A percentile compares a stretch with the other conserved stretches of the same genome.
Conservation (phyloP, 768 basidiomycete genomes). For the Candolleomyces eurysporus region DNA sequence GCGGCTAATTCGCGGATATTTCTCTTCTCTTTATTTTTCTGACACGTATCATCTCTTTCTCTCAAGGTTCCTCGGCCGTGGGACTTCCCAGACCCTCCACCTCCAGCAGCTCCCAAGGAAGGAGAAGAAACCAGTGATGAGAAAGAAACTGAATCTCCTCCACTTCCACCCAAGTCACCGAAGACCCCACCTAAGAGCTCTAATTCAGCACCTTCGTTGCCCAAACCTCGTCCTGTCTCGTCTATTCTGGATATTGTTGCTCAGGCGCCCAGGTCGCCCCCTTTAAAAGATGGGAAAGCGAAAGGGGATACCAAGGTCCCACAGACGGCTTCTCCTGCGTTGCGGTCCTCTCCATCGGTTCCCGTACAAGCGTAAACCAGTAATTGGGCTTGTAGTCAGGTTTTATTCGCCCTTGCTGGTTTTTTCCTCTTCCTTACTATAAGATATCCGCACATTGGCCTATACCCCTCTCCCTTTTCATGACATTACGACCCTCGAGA, state of each 20-base stretch:
- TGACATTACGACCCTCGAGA: no score
- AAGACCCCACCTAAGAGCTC: neutral
- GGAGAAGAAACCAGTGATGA: neutral
- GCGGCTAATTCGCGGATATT: neutral
- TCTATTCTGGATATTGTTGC: conserved; percentile 10
- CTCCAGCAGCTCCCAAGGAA: conserved; percentile 17
- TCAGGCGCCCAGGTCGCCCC: neutral
- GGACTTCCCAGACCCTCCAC: conserved; percentile 57
- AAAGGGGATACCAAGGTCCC: neutral
- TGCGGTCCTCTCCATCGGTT: neutral
- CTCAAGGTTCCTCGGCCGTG: conserved; percentile 66
- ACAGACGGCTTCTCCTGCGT: neutral
- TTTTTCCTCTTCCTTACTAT: no score
- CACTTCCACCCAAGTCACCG: neutral
- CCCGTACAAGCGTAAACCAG: neutral
- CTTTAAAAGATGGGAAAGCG: neutral
- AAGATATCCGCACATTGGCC: no score
- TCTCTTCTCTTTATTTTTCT: neutral
- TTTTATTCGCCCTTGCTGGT: no score
- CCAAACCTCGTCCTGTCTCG: conserved; percentile 7
- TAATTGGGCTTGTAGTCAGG: no score
- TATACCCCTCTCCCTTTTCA: no score
- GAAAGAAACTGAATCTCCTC: neutral
- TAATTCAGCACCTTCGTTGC: neutral
- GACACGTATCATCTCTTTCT: conserved; percentile 3